Base-by-base conservation (phyloP, 2,329 filamentous ascomycete species). In the Penicillium capsulatum region DNA sequence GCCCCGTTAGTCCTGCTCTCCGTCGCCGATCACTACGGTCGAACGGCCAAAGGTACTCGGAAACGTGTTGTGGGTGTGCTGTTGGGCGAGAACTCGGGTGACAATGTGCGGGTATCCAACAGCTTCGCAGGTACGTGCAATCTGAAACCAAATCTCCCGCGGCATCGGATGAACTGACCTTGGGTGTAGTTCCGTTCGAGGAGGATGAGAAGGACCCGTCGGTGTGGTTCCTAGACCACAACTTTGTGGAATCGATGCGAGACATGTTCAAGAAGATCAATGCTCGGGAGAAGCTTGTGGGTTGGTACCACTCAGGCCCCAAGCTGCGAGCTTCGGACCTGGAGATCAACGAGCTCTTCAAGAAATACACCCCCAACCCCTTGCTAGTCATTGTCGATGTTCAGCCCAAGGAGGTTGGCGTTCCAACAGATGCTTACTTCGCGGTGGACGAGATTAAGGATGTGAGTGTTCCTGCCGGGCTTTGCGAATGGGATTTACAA, bases 181-280 rank as follows among this genome's bases (percentile, higher is more conserved):
- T 17, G 34, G 41, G 29, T 48, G 48, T 59, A 95, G 92, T 97
- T 31, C 92, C 92, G 1, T 98, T 98, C 62, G 92, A 98, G 70
- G 92, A 98, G 73, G 92, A 98, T 66, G 92, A 96, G 60, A 95
- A 94, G 71, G 90, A 98, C 65, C 91, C 91, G 3, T 94, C 91
- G 24, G 92, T 98, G 64, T 98, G 92, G 92, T 98, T 97, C 66
- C 73, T 98, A 51, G 92, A 98, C 67, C 92, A 98, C 77, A 97
- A 97, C 78, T 98, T 96, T 62, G 86, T 98, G 68, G 92, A 98
- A 71, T 87, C 84, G 57, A 98, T 98, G 92, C 94, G 92, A 72
- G 92, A 97, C 69, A 98, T 98, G 92, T 98, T 98, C 79, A 98
- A 98, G 77, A 97, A 97, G 74, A 90, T 98, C 76, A 98, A 98